phyloP scores from a whole-genome alignment of 2,329 filamentous ascomycete species.

The Cordyceps cicadae region DNA sequence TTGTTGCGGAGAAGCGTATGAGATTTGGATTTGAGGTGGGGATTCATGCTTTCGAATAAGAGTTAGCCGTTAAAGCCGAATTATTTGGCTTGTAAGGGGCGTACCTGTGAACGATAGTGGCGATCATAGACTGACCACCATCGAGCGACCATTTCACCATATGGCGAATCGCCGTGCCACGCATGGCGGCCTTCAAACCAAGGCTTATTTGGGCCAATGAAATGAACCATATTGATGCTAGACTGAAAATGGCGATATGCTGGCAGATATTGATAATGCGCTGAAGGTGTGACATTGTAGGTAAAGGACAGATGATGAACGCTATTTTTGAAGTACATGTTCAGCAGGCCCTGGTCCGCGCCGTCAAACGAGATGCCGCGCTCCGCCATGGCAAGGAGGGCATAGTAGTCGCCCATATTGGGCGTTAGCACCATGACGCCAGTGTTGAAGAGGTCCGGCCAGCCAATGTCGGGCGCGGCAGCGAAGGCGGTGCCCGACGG shows the following conservation, averaged over 20 bases:
- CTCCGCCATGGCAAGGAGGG: constrained; percentile 74
- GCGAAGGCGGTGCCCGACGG: constrained; percentile 43
- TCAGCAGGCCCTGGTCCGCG: constrained; percentile 89
- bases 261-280: constrained; percentile 94
- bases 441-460: constrained; percentile 98
- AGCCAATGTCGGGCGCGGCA: constrained; percentile 88
- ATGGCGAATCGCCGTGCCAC: constrained; percentile 51
- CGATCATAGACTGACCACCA: constrained; percentile 96
- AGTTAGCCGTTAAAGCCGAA: neutral
- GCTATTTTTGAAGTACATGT: constrained; percentile 80
- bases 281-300: constrained; percentile 95
- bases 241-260: constrained; percentile 90
- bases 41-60: neutral
- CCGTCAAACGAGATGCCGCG: constrained; percentile 91
- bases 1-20: constrained; percentile 16
- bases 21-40: neutral
- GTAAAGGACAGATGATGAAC: constrained; percentile 88
- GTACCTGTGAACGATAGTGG: constrained; percentile 59
- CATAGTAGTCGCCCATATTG: constrained; percentile 79
- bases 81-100: neutral
- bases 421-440: constrained; percentile 89
- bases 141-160: constrained; percentile 72
- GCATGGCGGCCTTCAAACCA: constrained; percentile 62
- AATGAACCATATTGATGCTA: constrained; percentile 84
- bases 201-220: constrained; percentile 86